These are phyloP conservation scores for Fusarium sp. DNA, from an alignment of 2,329 filamentous ascomycete genomes.

Conservation along the genomic window DNA sequence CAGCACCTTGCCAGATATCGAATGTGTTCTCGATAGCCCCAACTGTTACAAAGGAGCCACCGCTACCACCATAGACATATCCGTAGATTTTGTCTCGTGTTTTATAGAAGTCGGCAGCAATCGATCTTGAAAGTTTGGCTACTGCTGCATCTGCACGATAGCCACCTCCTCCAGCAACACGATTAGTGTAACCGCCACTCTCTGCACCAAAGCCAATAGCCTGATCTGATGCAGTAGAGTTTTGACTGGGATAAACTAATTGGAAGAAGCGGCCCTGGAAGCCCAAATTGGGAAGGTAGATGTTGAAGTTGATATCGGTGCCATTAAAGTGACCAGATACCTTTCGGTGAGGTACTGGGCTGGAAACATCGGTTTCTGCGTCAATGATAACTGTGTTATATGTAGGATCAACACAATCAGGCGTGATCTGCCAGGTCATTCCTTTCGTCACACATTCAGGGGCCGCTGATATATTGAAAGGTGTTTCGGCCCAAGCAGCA, in stretches of 20 bases:
- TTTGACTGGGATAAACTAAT: constrained; percentile 29
- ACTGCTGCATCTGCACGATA: constrained; percentile 43
- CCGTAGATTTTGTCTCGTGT: constrained; percentile 30
- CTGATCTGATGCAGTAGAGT: constrained; percentile 14
- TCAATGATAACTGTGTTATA: no score
- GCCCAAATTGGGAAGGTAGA: constrained; percentile 39
- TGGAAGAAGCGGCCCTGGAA: constrained; percentile 43
- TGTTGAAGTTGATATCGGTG: constrained; percentile 36
- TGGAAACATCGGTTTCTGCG: no score
- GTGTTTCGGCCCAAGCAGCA: no score
- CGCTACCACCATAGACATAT: constrained; percentile 43
- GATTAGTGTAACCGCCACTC: constrained; percentile 37
- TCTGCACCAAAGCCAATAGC: constrained; percentile 32
- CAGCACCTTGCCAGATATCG: constrained; percentile 43
- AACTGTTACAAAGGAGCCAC: constrained; percentile 38
- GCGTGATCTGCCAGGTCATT: no score
- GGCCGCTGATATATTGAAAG: no score
- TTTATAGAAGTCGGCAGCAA: constrained; percentile 34
- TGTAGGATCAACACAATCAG: no score
- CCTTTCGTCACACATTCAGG: no score
- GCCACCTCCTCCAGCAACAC: constrained; percentile 19
- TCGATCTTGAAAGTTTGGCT: constrained; percentile 29
- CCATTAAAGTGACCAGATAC: constrained; percentile 36
- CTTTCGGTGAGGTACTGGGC: constrained; percentile 27
- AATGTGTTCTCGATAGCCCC: constrained; percentile 38